Evolutionary conservation across 1,139 yeast genomes (phyloP).

Genomic region (Kurtzmaniella quercitrusa): DNA sequence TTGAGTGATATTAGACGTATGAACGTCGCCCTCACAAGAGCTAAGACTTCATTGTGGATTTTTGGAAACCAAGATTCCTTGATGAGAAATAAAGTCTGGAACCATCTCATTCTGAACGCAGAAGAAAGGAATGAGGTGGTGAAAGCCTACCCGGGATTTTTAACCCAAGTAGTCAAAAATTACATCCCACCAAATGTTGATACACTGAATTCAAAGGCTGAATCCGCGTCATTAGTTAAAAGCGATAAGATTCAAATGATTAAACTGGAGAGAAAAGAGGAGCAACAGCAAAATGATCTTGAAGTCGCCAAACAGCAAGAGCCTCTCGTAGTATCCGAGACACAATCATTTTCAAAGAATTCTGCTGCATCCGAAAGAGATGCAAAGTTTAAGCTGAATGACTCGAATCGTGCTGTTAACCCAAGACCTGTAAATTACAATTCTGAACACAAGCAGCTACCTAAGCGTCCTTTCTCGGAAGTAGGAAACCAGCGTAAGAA

Average conservation of each 20-base stretch:
- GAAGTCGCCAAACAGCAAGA: too few relatives aligned
- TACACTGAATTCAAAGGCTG: too few relatives aligned
- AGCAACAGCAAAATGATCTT: too few relatives aligned
- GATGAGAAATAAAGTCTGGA: slow-evolving; percentile 64
- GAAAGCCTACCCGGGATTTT: slow-evolving; percentile 37
- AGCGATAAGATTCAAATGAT: too few relatives aligned
- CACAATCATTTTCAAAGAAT: too few relatives aligned
- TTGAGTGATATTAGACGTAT: slow-evolving; percentile 85
- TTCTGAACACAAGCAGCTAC: neutral
- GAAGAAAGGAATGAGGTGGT: slow-evolving; percentile 35
- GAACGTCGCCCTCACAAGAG: slow-evolving; percentile 96
- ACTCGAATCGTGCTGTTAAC: too few relatives aligned
- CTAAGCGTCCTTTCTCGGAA: neutral
- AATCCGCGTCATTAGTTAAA: too few relatives aligned
- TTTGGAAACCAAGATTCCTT: slow-evolving; percentile 74
- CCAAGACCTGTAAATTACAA: too few relatives aligned
- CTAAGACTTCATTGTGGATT: slow-evolving; percentile 88
- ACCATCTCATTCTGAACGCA: slow-evolving; percentile 60
- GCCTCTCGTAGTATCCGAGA: too few relatives aligned
- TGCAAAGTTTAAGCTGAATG: too few relatives aligned
- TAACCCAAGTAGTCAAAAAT: slow-evolving; percentile 11
- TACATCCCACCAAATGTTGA: neutral
- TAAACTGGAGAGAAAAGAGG: too few relatives aligned
- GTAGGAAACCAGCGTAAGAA: neutral
- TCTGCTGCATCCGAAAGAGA: too few relatives aligned